These are phyloP conservation scores for Delonix regia DNA, from an alignment of 306 rosid genomes.

Conservation along the genomic window DNA sequence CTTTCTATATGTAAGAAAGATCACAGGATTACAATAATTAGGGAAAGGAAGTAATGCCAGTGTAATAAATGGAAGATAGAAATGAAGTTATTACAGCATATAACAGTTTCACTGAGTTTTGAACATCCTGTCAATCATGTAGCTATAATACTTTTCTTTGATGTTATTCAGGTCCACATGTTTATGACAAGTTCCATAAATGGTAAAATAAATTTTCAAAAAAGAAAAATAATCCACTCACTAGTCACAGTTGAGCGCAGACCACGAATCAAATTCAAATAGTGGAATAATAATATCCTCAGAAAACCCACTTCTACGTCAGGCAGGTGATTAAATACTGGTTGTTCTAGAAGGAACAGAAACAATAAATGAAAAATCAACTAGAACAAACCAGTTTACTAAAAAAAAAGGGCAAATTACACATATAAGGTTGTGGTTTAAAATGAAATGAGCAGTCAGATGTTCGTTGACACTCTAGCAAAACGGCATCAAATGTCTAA, in stretches of 20 bases:
- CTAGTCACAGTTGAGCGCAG: background rate
- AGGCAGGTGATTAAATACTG: background rate
- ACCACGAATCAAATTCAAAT: constrained; percentile 15
- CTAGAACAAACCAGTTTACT: background rate
- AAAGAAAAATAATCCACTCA: background rate
- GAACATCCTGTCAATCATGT: background rate
- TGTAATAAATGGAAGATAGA: background rate
- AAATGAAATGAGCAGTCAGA: background rate
- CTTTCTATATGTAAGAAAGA: background rate
- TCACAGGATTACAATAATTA: background rate
- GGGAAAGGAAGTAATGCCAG: background rate
- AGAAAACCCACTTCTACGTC: background rate
- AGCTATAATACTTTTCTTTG: background rate
- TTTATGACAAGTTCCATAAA: background rate
- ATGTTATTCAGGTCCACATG: background rate
- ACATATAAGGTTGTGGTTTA: constrained; percentile 26
- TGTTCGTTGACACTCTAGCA: background rate
- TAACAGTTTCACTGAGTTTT: background rate
- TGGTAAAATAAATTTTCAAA: background rate
- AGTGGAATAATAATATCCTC: background rate
- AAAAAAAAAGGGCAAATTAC: background rate
- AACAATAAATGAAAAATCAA: background rate
- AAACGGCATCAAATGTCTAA: background rate
- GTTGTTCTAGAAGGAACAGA: background rate
- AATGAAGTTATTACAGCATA: background rate